phyloP scores from a whole-genome alignment of 768 basidiomycete species.

The Psilocybe cyanescens region DNA sequence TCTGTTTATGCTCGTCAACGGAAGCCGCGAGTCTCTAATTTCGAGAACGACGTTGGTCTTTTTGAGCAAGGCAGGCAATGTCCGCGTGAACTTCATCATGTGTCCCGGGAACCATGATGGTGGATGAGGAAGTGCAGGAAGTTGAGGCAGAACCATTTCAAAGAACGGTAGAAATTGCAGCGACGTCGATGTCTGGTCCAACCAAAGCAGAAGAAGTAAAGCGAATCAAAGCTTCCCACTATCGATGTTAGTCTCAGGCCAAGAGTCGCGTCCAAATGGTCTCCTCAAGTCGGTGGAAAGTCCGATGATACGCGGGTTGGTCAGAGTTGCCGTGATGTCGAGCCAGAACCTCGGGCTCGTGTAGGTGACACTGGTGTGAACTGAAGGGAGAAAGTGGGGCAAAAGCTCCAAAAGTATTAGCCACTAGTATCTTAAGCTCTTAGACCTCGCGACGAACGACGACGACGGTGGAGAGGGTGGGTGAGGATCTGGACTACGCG shows the following conservation, averaged over 20 bases:
- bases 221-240: conserved; percentile 5
- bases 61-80: conserved; percentile 75
- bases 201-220: conserved; percentile 2
- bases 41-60: conserved; percentile 93
- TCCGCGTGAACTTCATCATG: conserved; percentile 86
- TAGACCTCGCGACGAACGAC: background rate
- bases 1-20: conserved; percentile 92
- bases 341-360: conserved; percentile 22
- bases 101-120: conserved; percentile 97
- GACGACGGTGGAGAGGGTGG: background rate
- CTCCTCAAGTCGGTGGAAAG: conserved; percentile 18
- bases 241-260: conserved; percentile 4
- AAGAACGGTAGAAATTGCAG: conserved; percentile 9
- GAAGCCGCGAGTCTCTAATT: conserved; percentile 90
- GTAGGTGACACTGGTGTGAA: conserved; percentile 9
- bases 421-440: conserved; percentile 2
- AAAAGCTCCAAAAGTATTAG: conserved; percentile 1
- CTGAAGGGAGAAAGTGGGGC: conserved; percentile 9
- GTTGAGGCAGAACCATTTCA: conserved; percentile 37
- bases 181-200: background rate
- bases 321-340: conserved; percentile 13
- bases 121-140: conserved; percentile 61
- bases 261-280: conserved; percentile 12
- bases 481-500: background rate
- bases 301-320: conserved; percentile 28